These are phyloP conservation scores for Aegilops longissima DNA, from an alignment of 176 grass and related monocot species.

Conservation along the genomic window DNA sequence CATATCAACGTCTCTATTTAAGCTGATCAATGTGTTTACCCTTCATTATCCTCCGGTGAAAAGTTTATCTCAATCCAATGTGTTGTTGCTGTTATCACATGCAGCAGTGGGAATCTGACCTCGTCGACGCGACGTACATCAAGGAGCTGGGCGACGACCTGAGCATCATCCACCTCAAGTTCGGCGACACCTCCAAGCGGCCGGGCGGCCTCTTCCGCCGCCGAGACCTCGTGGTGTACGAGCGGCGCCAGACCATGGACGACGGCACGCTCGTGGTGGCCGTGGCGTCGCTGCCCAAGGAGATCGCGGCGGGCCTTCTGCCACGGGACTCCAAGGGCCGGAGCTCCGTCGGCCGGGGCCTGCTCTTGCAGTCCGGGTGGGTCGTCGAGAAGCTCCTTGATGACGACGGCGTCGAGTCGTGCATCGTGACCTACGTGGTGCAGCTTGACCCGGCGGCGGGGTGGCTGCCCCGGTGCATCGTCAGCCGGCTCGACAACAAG, in stretches of 20 bases:
- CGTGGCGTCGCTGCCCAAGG: slow-evolving; percentile 90
- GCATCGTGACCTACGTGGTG: slow-evolving; percentile 87
- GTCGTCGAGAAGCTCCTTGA: slow-evolving; percentile 76
- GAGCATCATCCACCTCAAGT: slow-evolving; percentile 88
- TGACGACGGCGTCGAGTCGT: slow-evolving; percentile 45
- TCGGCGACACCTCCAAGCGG: slow-evolving; percentile 68
- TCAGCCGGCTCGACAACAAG: slow-evolving; percentile 83
- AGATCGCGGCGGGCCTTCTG: slow-evolving; percentile 86
- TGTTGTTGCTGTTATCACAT: not conserved
- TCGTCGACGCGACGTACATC: slow-evolving; percentile 79
- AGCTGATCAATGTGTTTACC: too few species aligned
- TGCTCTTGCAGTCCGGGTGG: slow-evolving; percentile 94
- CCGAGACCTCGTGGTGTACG: slow-evolving; percentile 87
- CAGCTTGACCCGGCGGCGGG: slow-evolving; percentile 84
- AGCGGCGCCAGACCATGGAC: slow-evolving; percentile 94
- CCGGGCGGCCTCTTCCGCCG: slow-evolving; percentile 51
- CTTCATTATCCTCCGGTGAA: too few species aligned
- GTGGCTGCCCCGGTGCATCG: slow-evolving; percentile 91
- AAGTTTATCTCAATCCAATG: not conserved
- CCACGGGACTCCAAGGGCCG: slow-evolving; percentile 43
- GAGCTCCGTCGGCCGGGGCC: slow-evolving; percentile 42
- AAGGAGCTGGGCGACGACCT: slow-evolving; percentile 74
- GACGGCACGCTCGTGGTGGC: slow-evolving; percentile 95
- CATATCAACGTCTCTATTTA: too few species aligned
- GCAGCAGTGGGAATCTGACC: slow-evolving; percentile 95